Evolutionary conservation across 2,329 filamentous ascomycete species (phyloP), one percentile per base, ranked within the genome.

Genomic region (Microthyrium microscopicum): DNA sequence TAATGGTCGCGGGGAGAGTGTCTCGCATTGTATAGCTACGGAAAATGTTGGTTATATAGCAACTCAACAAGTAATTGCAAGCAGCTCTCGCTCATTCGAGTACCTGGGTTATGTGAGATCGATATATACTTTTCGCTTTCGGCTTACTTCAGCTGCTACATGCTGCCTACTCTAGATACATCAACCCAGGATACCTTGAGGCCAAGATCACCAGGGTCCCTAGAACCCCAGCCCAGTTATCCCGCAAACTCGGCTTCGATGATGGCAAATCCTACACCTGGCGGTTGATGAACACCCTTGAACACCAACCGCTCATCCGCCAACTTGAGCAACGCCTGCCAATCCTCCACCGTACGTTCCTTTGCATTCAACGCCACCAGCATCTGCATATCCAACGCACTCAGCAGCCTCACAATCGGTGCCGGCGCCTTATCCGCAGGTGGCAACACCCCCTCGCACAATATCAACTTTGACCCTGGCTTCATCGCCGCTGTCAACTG

Each of bases 391-490:
- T 40, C 37, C 4, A 5, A 17, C 2, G 33, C 19, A 5, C n/a
- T 15, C 11, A 20, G 44, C 44, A 47, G 49, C n/a, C 46, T 42
- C 8, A 48, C 42, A 16, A 29, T 37, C 18, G 20, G 34, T 27
- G 20, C 38, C 27, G 20, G 38, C 28, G 28, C 36, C 34, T 20
- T 34, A 5, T 46, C 44, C 7, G 29, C 37, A n/a, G 52, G 43
- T 6, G 49, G 46, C 28, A 53, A 24, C 3, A 52, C 46, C 9
- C 45, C 39, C 17, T 53, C 50, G 27, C 52, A 47, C 16, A 54
- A 48, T 16, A 54, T 31, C 30, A 54, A 43, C 11, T 41, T 42
- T 6, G 46, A 13, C 2, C 48, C 42, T 6, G 44, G 34, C 5
- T 41, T 42, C 46, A 53, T 44, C 3, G 48, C 46, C 13, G 42